Evolutionary conservation across 2,329 filamentous ascomycete species (phyloP).

Genomic region (Graphilbum fragrans): DNA sequence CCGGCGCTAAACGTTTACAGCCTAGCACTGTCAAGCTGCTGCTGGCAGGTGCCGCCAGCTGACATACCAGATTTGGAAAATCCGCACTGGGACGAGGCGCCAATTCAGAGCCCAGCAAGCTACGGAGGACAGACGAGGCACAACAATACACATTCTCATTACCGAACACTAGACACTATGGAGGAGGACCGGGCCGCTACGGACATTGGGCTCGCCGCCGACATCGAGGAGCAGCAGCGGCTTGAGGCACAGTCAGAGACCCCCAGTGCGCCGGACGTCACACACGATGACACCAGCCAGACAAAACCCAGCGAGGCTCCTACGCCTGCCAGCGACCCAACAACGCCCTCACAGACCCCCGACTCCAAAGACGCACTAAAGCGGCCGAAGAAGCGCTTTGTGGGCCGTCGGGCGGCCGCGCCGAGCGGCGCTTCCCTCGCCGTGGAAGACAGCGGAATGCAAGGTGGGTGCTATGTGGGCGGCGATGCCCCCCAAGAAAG

Average conservation of each 20-base stretch:
- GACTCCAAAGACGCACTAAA: too few species aligned
- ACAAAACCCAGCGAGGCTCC: background rate
- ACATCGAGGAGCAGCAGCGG: conserved; percentile 35
- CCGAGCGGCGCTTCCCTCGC: conserved; percentile 21
- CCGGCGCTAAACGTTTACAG: too few species aligned
- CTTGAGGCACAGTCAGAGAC: conserved; percentile 20
- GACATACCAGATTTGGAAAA: conserved; percentile 1
- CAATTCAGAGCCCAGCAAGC: too few species aligned
- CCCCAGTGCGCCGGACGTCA: conserved; percentile 9
- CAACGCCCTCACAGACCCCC: background rate
- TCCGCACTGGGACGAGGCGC: too few species aligned
- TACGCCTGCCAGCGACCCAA: background rate
- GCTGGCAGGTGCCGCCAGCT: conserved; percentile 7
- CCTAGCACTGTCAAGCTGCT: too few species aligned
- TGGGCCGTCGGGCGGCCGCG: conserved; percentile 66
- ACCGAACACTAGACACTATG: conserved; percentile 32
- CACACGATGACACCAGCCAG: too few species aligned
- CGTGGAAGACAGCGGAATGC: conserved; percentile 48
- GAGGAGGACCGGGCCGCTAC: conserved; percentile 62
- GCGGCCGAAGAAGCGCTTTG: conserved; percentile 85
- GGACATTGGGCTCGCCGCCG: conserved; percentile 57
- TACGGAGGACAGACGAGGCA: background rate
- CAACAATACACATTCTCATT: too few species aligned
- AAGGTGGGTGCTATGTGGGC: conserved; percentile 24
- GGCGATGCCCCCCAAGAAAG: too few species aligned